A percentile compares a stretch with the other conserved stretches of the same genome.
These are phyloP conservation scores for Backusella mclennaniae DNA, from an alignment of 192 early-diverging fungal species.

Conservation along the genomic window DNA sequence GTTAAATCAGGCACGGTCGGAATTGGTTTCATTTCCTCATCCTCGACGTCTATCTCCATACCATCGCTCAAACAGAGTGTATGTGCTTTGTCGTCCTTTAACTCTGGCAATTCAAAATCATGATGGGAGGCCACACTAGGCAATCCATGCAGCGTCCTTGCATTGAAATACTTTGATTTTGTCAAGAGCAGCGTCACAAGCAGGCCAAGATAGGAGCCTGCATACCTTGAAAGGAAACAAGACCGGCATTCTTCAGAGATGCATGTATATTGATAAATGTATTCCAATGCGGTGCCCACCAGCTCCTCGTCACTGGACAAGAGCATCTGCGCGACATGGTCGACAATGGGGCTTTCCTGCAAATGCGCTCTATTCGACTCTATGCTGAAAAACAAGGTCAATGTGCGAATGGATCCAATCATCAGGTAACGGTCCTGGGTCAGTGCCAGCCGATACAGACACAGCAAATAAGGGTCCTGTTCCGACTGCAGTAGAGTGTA, in stretches of 20 bases:
- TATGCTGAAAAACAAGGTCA: conserved; percentile 53
- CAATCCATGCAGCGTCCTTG: background rate
- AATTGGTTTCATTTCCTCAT: background rate
- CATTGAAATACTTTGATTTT: conserved; percentile 16
- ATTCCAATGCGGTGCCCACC: conserved; percentile 60
- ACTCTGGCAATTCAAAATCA: background rate
- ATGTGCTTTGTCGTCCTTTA: background rate
- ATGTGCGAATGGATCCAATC: conserved; percentile 48
- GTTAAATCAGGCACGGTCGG: conserved; percentile 28
- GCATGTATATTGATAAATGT: conserved; percentile 48
- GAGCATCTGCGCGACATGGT: conserved; percentile 54
- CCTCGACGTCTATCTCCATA: background rate
- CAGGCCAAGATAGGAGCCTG: background rate
- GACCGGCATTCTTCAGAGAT: background rate
- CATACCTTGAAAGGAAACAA: background rate
- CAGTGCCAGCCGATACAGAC: conserved; percentile 35
- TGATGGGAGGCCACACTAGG: background rate
- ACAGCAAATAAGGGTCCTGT: background rate
- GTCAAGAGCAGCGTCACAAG: background rate
- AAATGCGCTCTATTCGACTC: conserved; percentile 28
- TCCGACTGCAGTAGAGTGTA: conserved; percentile 36
- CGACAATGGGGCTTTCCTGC: conserved; percentile 30
- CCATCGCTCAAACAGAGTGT: background rate
- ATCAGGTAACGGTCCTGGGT: conserved; percentile 57
- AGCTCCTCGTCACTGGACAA: conserved; percentile 58